Base-by-base conservation (phyloP, 1,284 basidiomycete genomes). In the Sphaerobolus stellatus region DNA sequence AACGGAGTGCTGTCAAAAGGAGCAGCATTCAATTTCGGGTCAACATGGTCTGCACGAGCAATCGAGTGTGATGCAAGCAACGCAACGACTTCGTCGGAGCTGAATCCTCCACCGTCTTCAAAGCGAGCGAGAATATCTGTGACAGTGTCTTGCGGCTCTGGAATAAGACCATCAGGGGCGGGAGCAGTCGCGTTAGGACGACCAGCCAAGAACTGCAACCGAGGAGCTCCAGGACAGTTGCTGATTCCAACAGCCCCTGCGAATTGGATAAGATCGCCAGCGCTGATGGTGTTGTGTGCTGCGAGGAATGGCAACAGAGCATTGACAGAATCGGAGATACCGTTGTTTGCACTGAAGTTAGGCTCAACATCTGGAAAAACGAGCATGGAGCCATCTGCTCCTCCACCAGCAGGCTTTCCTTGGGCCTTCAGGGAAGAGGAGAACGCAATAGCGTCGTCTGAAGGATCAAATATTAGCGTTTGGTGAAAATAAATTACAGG, bases 261-360 rank as follows among this genome's bases (percentile, higher is more conserved):
- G 48, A 66, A 63, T 43, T 66, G 66, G 20, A 66, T 62, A 62
- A 66, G 61, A 51, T 67, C 66, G 14, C 64, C 66, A 34, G 63
- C 59, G 20, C 59, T 58, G n/a, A 64, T 58, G 24, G 24, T 20
- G 27, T 51, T 52, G 43, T 50, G 52, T 13, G 29, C 45, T 41
- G 61, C 61, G 28, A 62, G 58, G 56, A 65, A 53, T 27, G 44
- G 56, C 25, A 49, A 54, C 48, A 66, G 60, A n/a, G 43, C 50
- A 6, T 55, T 46, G 14, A 64, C 61, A 20, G 64, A 62, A n/a
- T 63, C 59, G 16, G 62, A 58, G 45, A 61, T 49, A 31, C 56
- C 58, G 6, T 49, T 49, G 33, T 66, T 61, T 5, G 36, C 36
- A 38, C n/a, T n/a, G 36, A 38, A 38, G 36, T 38, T 38, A 22